Evolutionary conservation across 495 filamentous ascomycete genomes (phyloP).

Genomic region (Neurospora sp.): DNA sequence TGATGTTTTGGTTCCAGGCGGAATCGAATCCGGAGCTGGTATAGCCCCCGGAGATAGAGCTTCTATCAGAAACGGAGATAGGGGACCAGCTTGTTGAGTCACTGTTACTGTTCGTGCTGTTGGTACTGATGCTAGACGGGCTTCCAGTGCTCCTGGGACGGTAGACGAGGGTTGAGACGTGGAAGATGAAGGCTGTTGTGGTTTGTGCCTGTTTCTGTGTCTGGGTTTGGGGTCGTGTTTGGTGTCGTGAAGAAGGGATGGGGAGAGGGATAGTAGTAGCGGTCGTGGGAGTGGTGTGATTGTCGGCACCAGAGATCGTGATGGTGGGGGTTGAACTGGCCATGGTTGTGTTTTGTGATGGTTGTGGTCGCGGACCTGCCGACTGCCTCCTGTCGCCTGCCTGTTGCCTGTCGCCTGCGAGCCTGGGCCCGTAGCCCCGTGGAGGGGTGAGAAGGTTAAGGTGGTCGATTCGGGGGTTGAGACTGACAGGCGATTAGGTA

Average conservation of each 20-base stretch:
- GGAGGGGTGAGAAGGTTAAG: neutral
- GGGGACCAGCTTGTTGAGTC: neutral
- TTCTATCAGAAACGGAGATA: neutral
- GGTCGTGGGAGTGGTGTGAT: neutral
- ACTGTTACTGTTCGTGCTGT: neutral
- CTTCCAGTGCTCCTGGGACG: neutral
- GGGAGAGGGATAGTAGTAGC: neutral
- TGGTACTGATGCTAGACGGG: neutral
- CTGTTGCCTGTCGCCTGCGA: neutral
- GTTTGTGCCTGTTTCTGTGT: neutral
- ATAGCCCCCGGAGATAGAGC: neutral
- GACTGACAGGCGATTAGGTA: neutral
- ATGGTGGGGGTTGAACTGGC: neutral
- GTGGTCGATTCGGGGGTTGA: neutral
- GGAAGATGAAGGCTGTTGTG: neutral
- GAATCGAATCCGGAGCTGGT: neutral
- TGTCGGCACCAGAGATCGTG: neutral
- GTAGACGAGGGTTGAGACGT: neutral
- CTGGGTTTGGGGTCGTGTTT: neutral
- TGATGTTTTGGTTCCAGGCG: neutral
- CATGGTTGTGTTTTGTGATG: neutral
- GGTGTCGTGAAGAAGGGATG: neutral
- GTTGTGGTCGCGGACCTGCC: neutral
- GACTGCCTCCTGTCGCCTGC: neutral
- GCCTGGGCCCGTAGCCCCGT: neutral